Base-by-base conservation (phyloP, 108 stramenopile genomes). In the Nitzschia putrida region DNA sequence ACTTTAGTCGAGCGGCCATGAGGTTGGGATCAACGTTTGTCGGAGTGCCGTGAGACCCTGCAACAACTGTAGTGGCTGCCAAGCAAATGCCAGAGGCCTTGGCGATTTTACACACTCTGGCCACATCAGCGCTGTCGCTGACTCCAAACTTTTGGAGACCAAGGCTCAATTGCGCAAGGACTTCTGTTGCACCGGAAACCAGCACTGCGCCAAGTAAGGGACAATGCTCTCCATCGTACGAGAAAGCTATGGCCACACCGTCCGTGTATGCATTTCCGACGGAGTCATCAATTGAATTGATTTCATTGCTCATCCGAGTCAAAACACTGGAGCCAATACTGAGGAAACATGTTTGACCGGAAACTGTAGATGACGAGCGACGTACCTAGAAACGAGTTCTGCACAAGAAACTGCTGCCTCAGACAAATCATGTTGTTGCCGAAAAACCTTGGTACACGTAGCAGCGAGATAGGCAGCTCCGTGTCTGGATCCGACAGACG, bases 401-500 rank as follows among this genome's bases (percentile, higher is more conserved):
- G 2, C 58, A 29, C 37, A 16, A 53, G 22, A 2, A 41, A 58
- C 7, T 38, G 29, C 4, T 2, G 9, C 51, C 10, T 54, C 20
- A 61, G 47, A 34, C 29, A 34, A 3, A n/a, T 50, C 7, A 9
- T 61, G 29, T 39, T 69, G 49, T 13, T 80, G 77, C 23, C 83
- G 80, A 57, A 86, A 67, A 12, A 61, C 24, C 29, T 61, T 24
- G 29, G 88, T 72, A 72, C 80, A 83, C 20, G 66, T 60, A 14
- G 83, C 78, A n/a, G 83, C 85, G 38, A 93, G 76, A 52, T 78
- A 87, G 7, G 86, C 81, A 24, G 87, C 83, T 20, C 92, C 92
- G 53, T 93, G 92, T n/a, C 82, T 72, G 51, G 83, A 76, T 26
- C 80, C 85, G 9, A 70, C 25, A 22, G 74, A 53, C 9, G 58